phyloP scores from a whole-genome alignment of 2,329 filamentous ascomycete species.

The Claviceps monticola region DNA sequence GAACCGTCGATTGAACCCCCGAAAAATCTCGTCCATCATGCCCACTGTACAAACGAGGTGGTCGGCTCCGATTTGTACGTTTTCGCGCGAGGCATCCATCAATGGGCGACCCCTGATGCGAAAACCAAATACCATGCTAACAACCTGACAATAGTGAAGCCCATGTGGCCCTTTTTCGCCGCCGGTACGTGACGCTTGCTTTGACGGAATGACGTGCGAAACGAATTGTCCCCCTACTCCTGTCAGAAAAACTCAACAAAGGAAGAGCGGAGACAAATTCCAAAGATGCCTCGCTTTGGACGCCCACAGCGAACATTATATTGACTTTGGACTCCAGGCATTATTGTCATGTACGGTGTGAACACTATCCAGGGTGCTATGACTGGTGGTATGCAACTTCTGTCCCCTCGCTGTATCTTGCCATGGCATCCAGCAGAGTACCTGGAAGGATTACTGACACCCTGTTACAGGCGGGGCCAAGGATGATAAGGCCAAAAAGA shows the following conservation, averaged over 20 bases:
- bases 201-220: background rate
- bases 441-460: constrained; percentile 11
- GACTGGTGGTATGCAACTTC: constrained; percentile 52
- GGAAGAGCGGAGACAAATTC: background rate
- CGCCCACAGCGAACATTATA: background rate
- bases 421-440: background rate
- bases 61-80: constrained; percentile 63
- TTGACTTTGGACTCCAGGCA: constrained; percentile 37
- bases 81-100: constrained; percentile 23
- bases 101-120: constrained; percentile 5
- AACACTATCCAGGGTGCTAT: constrained; percentile 69
- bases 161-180: constrained; percentile 85
- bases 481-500: constrained; percentile 57
- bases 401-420: background rate
- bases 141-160: constrained; percentile 50
- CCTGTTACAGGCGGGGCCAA: constrained; percentile 64
- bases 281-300: background rate
- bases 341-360: constrained; percentile 81
- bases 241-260: background rate
- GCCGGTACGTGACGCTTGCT: constrained; percentile 56
- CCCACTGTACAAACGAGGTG: constrained; percentile 68
- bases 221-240: background rate
- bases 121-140: constrained; percentile 10
- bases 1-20: constrained; percentile 18
- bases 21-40: constrained; percentile 43